Conservation (phyloP, 2,329 filamentous ascomycete species). For the Microdochium bolleyi region DNA sequence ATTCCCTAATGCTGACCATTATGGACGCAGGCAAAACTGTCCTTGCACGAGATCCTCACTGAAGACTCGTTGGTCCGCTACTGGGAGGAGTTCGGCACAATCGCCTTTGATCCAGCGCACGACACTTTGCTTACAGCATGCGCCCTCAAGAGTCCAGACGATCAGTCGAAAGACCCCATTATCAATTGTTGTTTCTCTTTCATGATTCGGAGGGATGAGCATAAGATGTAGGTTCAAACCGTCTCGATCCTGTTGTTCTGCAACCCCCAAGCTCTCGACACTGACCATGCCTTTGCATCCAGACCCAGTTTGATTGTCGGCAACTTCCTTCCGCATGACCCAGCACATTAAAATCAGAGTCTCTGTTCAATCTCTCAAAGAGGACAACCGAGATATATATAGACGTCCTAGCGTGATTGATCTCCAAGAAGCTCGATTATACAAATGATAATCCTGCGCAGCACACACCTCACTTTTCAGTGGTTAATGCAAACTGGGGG, state of each 20-base stretch:
- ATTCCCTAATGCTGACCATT: constrained; percentile 1
- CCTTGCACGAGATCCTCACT: constrained; percentile 89
- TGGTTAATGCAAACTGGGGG: too few relatives aligned
- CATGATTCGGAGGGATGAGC: constrained; percentile 86
- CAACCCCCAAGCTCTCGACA: constrained; percentile 1
- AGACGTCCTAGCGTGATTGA: too few relatives aligned
- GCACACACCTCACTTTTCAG: too few relatives aligned
- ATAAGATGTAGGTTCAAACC: constrained; percentile 75
- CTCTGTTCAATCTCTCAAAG: constrained; percentile 3
- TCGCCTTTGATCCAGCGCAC: constrained; percentile 89
- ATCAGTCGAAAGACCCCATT: constrained; percentile 59
- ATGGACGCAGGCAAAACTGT: constrained; percentile 71
- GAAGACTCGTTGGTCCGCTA: constrained; percentile 94
- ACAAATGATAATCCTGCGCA: too few relatives aligned
- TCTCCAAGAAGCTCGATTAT: too few relatives aligned
- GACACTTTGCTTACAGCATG: constrained; percentile 95
- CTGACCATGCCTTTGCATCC: constrained; percentile 20
- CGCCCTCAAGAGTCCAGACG: constrained; percentile 74
- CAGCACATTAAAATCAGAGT: constrained; percentile 29
- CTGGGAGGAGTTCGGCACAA: constrained; percentile 98
- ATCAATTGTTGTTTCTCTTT: constrained; percentile 97
- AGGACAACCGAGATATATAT: background rate
- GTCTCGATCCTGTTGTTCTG: constrained; percentile 1
- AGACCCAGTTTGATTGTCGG: constrained; percentile 93
- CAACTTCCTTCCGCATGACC: constrained; percentile 88